Base-by-base conservation (phyloP, 2,329 filamentous ascomycete species). In the Botrytis byssoidea region DNA sequence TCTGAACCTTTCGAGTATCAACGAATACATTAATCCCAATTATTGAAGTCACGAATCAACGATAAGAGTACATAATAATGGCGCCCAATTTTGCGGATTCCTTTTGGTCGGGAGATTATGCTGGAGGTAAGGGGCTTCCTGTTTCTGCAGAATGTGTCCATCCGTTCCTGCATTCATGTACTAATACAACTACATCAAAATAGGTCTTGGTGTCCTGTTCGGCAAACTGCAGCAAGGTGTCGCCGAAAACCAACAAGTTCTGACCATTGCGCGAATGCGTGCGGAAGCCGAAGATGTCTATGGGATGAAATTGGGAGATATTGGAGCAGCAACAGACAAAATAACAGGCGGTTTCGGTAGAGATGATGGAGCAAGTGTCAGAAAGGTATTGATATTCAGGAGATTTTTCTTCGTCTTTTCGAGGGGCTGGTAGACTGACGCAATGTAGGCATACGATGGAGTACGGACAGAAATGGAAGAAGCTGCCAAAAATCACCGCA, bases 41-140 rank as follows among this genome's bases (percentile, higher is more conserved):
- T 59, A 69, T 57, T 69, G 66, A 42, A 68, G 66, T 57, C 35
- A 57, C 66, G 66, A 59, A 57, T 69, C 66, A 25, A 69, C 48
- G 66, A 69, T 57, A 57, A 69, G 66, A 69, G 66, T 57, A 69
- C 48, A 69, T 69, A 42, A 57, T 72, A 81, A 90, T 83, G 82
- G 95, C 95, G 93, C 92, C 93, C 79, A 90, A 93, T 80, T 98
- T 99, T 84, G 91, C 94, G 79, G 94, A 95, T 85, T 97, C 95
- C 69, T 98, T 99, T 85, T 99, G 96, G 96, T 97, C 96, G 76
- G 90, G 90, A 82, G 96, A 99, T 88, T 98, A 98, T 87, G 95
- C 95, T 82, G 94, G 93, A 86, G 95, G 92, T 93, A 85, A 82
- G 88, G 81, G 57, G 71, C 65, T 40, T 32, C 7, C 37, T 42